Evolutionary conservation across 129 eudicot genomes (phyloP).

Genomic region (Flaveria sonorensis): DNA sequence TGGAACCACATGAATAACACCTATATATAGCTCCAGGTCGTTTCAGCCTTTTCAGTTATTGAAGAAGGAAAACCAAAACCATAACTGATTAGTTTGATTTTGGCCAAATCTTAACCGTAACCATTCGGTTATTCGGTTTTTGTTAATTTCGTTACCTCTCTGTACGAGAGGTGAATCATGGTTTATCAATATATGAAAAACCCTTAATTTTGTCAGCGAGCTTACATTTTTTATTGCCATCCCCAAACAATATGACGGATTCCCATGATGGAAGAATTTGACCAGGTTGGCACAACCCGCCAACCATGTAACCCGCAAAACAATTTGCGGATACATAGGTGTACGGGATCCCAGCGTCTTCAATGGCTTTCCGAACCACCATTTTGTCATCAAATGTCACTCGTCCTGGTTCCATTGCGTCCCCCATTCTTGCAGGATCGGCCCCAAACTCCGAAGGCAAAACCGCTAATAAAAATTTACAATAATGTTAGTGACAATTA

Average conservation of each 20-base stretch:
- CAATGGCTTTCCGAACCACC: conserved; percentile 48
- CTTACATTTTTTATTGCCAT: conserved; percentile 58
- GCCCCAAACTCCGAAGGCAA: conserved; percentile 58
- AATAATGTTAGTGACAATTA: background rate
- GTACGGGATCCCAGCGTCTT: conserved; percentile 48
- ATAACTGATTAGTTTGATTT: too few relatives aligned
- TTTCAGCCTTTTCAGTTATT: too few relatives aligned
- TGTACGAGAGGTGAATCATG: too few relatives aligned
- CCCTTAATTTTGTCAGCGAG: background rate
- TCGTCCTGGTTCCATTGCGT: conserved; percentile 51
- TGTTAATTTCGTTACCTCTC: too few relatives aligned
- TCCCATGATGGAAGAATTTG: conserved; percentile 54
- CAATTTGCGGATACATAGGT: conserved; percentile 50
- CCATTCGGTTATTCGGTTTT: too few relatives aligned
- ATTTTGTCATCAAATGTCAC: conserved; percentile 56
- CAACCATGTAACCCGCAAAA: conserved; percentile 56
- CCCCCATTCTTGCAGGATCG: conserved; percentile 49
- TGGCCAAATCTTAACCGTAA: background rate
- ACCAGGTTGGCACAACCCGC: conserved; percentile 53
- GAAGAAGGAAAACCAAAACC: too few relatives aligned
- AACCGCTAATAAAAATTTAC: conserved; percentile 34
- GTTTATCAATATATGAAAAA: too few relatives aligned
- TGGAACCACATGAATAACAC: too few relatives aligned
- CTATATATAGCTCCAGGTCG: too few relatives aligned
- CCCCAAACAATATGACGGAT: conserved; percentile 46